Evolutionary conservation across 768 basidiomycete genomes (phyloP).

Genomic region (Kwoniella bestiolae): DNA sequence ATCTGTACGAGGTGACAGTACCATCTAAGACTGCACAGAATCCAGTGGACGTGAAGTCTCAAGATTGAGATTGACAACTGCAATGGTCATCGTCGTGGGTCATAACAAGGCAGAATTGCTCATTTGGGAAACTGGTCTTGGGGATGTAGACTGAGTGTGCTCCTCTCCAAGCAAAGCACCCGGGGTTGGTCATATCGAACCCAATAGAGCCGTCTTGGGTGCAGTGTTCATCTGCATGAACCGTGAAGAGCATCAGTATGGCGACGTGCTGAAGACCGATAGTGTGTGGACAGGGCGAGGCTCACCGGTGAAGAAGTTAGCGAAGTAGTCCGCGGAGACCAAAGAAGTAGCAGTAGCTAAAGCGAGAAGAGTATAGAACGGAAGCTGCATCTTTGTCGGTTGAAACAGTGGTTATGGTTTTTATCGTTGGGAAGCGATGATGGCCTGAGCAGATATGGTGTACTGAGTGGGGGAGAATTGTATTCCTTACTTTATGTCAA

Average conservation of each 20-base stretch:
- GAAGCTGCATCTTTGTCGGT: not conserved
- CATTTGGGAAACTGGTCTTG: conserved; percentile 7
- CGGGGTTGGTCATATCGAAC: conserved; percentile 21
- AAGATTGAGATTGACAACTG: conserved; percentile 1
- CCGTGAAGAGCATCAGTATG: not conserved
- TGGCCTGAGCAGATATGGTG: no score
- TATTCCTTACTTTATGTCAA: no score
- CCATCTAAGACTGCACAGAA: conserved; percentile 11
- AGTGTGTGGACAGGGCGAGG: not conserved
- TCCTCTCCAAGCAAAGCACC: conserved; percentile 9
- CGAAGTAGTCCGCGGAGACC: conserved; percentile 22
- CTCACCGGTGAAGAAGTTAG: conserved; percentile 33
- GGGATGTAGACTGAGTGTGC: conserved; percentile 15
- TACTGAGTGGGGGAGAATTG: no score
- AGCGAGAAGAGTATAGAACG: conserved; percentile 3
- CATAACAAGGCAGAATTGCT: conserved; percentile 15
- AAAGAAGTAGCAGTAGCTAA: not conserved
- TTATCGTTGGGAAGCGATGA: not conserved
- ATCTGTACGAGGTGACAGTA: conserved; percentile 11
- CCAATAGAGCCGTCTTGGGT: conserved; percentile 21
- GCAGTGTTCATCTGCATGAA: conserved; percentile 16
- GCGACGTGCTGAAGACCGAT: not conserved
- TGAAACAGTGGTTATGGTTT: not conserved
- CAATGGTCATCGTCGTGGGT: conserved; percentile 7
- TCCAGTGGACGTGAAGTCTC: conserved; percentile 14